Evolutionary conservation across 805 yeast species (phyloP), one percentile per base, ranked within the genome.

Genomic region (Komagataella ulmi): DNA sequence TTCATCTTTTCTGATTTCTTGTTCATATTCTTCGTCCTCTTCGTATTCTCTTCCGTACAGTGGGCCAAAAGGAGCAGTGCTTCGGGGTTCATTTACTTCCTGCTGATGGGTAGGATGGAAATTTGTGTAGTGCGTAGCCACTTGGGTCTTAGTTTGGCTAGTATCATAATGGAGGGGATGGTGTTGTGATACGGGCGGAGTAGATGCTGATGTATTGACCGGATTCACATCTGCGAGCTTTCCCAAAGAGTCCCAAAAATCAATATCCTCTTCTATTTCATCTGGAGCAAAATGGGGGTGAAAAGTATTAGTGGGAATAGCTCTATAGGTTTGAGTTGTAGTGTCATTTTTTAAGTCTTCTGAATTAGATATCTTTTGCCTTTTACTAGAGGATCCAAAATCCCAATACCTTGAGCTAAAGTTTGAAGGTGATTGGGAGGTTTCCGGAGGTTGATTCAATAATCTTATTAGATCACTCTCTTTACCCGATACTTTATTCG

Each of bases 201-300:
- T 23, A 17, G 53, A 47, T 30, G 48, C 46, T 43, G 49, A 45
- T 48, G 56, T 30, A 43, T 49, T 24, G 40, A 53, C 64, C 56
- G 58, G 56, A 40, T 63, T 68, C 24, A 61, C 61, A 47, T 74
- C 75, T 1, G 82, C 77, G 19, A 82, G 60, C 17, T 80, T 72
- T 49, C 83, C 70, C 75, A 83, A 72, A 2, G 80, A 77, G 55
- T 83, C 89, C 85, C 87, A 83, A 60, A 82, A 83, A 61, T 82
- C 88, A 40, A 77, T 57, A 19, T 78, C 88, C 53, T 80, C 88
- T 45, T 80, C 87, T 3, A 73, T 64, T 10, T 76, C 82, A 44
- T 73, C 80, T n/a, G 58, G 52, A 18, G 57, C n/a, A 55, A 59
- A 55, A 21, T 48, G 52, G n/a, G 50, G 51, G 46, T 19, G 40